Evolutionary conservation across 306 rosid genomes (phyloP).

Genomic region (peach (Prunus persica)): Prunus_persica_NCBIv2 NC_034014.1:30386501-30387000

Average conservation of each 20-base stretch:
- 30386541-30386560: conserved; percentile 23
- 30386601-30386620: conserved; percentile 46
- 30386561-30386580: conserved; percentile 28
- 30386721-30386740: conserved; percentile 25
- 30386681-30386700: conserved; percentile 29
- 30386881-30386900: conserved; percentile 43
- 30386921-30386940: conserved; percentile 2
- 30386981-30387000: not conserved
- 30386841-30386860: conserved; percentile 39
- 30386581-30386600: conserved; percentile 44
- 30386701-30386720: conserved; percentile 41
- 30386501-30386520: conserved; percentile 28
- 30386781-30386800: conserved; percentile 19
- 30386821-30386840: conserved; percentile 39
- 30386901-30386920: conserved; percentile 32
- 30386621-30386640: conserved; percentile 45
- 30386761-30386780: conserved; percentile 22
- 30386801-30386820: conserved; percentile 31
- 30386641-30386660: conserved; percentile 42
- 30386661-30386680: conserved; percentile 29
- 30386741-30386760: conserved; percentile 31
- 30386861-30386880: conserved; percentile 34
- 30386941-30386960: not conserved
- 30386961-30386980: not conserved
- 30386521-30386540: conserved; percentile 31